A percentile compares a stretch with the other conserved stretches of the same genome.
Conservation (phyloP, 1,284 basidiomycete species). For the Ganoderma lucidum region DNA sequence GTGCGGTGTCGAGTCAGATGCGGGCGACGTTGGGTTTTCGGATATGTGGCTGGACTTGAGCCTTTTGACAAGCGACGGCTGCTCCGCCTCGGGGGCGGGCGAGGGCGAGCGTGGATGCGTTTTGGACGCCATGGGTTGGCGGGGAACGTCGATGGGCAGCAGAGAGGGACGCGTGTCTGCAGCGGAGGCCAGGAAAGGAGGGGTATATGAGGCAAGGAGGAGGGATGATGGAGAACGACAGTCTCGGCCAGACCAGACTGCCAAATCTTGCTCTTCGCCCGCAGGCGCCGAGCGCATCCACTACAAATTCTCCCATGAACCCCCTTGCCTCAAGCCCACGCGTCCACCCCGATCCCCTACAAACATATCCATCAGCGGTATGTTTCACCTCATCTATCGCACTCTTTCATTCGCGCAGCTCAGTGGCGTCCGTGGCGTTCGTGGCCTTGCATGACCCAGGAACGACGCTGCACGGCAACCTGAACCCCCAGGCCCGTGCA, state of each 20-base stretch:
- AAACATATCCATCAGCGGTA: conserved; percentile 6
- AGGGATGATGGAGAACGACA: conserved; percentile 29
- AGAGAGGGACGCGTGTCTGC: conserved; percentile 12
- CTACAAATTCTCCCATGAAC: conserved; percentile 23
- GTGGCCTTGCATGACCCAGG: not conserved
- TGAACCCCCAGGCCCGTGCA: too few relatives aligned
- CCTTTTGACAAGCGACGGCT: conserved; percentile 41
- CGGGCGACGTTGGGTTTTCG: conserved; percentile 17
- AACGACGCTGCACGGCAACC: not conserved
- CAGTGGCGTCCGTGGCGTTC: not conserved
- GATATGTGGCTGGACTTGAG: conserved; percentile 43
- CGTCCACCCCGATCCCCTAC: conserved; percentile 7
- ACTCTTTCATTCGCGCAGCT: conserved; percentile 2
- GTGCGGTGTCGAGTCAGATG: conserved; percentile 44
- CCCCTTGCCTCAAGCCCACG: conserved; percentile 14
- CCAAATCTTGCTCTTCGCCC: conserved; percentile 6
- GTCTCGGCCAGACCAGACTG: conserved; percentile 39
- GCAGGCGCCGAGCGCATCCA: conserved; percentile 23
- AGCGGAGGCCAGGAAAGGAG: conserved; percentile 15
- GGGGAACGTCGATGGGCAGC: conserved; percentile 2
- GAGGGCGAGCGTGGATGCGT: conserved; percentile 43
- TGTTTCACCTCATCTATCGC: not conserved
- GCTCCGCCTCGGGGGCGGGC: conserved; percentile 25
- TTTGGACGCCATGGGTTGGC: conserved; percentile 33
- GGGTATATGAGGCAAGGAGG: conserved; percentile 29